Evolutionary conservation across 1,284 basidiomycete genomes (phyloP), one percentile per base, ranked within the genome.

Genomic region (Cutaneotrichosporon mucoides): DNA sequence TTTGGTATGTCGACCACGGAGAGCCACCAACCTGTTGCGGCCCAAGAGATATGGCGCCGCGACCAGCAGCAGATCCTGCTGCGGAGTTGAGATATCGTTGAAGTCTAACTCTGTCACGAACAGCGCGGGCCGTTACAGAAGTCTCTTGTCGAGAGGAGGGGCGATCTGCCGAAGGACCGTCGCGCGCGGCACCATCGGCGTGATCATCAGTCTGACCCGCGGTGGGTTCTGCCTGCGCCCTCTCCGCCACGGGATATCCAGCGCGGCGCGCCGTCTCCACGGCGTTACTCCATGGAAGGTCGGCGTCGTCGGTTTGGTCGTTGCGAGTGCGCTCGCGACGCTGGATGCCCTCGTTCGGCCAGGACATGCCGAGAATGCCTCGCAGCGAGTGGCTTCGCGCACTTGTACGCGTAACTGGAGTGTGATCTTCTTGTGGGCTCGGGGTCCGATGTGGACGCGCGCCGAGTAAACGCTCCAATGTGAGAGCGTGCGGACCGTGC

Each of bases 261-360:
- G 58, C 58, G 3, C 53, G 48, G 10, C 47, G 47, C 2, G 59
- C 59, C 7, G 48, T 38, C 13, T 40, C 59, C 3, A 56, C 38
- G 9, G 48, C 59, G 16, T 53, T 41, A 3, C 9, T 15, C 59
- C 59, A 60, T 0, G 57, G 45, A 9, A 15, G 41, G 24, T 24
- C 24, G 36, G 6, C 15, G 6, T 43, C 41, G 10, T 42, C 54
- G 37, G 9, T 11, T 13, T n/a, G 49, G 4, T 47, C 55, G 4
- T 47, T 46, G 12, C 37, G 38, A 24, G 24, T 24, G 11, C 34
- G 34, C 9, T 42, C 41, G 9, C 11, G 16, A 24, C 13, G 6
- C 33, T 59, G 42, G 24, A 59, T 59, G 0, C 41, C 47, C 10
- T 51, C 43, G 53, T 59, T 59, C 1, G 58, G 58, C 24, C 34